Evolutionary conservation across 495 filamentous ascomycete genomes (phyloP), one percentile per base, ranked within the genome.

Genomic region (Xylaria curta): DNA sequence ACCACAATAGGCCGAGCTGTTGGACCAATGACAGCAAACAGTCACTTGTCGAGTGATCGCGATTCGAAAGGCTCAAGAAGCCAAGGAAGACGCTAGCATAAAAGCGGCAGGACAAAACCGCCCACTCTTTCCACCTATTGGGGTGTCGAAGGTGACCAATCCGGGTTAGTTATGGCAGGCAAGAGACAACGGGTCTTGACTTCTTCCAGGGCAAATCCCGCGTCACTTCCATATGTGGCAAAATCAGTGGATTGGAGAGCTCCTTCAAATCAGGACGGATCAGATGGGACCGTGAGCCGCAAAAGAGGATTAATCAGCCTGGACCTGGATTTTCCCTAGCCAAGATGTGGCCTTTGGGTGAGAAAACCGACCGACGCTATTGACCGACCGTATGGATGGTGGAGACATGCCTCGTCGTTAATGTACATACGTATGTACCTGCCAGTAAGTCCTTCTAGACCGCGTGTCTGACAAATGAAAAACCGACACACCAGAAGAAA

Each of bases 391-490:
- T 62, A 13, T 51, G 7, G 59, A 33, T 31, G 46, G 58, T 63
- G 68, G 68, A 70, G 68, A 49, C 28, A 28, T 53, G 44, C 28
- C 24, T 54, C 13, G 46, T 66, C 38, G 28, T n/a, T 49, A 42
- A 12, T 42, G 28, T 31, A 31, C 3, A 3, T 31, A 31, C n/a
- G n/a, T n/a, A n/a, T n/a, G n/a, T n/a, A n/a, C n/a, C n/a, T n/a
- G n/a, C 28, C 28, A 31, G 36, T 7, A 38, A 62, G 28, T 58
- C 64, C 69, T 47, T 61, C 67, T 17, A 33, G 54, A 51, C 73
- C 49, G 71, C 62, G 70, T 66, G 75, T 75, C 75, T 77, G 75
- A 76, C 77, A 76, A 79, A 79, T 79, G 69, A 58, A 62, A 76
- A 72, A 31, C 8, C 68, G 38, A 71, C 68, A 76, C 68, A 70